Base-by-base conservation (phyloP, 495 filamentous ascomycete species). In the Lasiosphaeriaceae sp. region DNA sequence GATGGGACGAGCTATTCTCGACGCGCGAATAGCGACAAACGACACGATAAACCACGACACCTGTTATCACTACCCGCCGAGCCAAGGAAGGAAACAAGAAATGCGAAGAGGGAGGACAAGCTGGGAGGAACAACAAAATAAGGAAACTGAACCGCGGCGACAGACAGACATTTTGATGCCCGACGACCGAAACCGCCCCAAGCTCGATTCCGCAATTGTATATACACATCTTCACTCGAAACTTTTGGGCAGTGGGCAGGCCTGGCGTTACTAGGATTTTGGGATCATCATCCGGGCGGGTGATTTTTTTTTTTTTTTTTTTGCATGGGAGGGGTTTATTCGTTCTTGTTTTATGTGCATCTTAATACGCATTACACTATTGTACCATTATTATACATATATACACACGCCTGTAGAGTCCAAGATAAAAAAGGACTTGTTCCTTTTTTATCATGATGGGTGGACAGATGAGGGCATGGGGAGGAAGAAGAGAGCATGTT, bases 71-170 rank as follows among this genome's bases (percentile, higher is more conserved):
- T n/a, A n/a, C n/a, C n/a, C n/a, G n/a, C n/a, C n/a, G n/a, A n/a
- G n/a, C n/a, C 26, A 31, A 9, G 9, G 26, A 9, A 4, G 3
- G 26, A 31, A 31, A 31, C 4, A 77, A 71, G 63, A 29, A 50
- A 21, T 29, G 50, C 24, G n/a, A n/a, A n/a, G n/a, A 20, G 22
- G 8, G 50, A 43, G 41, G 24, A 22, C 50, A 50, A 22, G 52
- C 55, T 22, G 29, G 56, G 19, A 22, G 21, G 34, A n/a, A 26
- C n/a, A 21, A 47, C 11, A 39, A 20, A 55, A 34, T 47, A 23
- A 26, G 12, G 44, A 31, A 16, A 11, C 41, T 21, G 24, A 14
- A 22, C 23, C 12, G 11, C 23, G 24, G 4, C n/a, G 49, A 26
- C 20, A 35, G 31, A 39, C 24, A 19, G 49, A n/a, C 49, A 35